Percentiles rank a stretch among this genome's conserved stretches.
These are phyloP conservation scores for Rhodomyrtus psidioides DNA, from an alignment of 441 rosid species.

Conservation along the genomic window DNA sequence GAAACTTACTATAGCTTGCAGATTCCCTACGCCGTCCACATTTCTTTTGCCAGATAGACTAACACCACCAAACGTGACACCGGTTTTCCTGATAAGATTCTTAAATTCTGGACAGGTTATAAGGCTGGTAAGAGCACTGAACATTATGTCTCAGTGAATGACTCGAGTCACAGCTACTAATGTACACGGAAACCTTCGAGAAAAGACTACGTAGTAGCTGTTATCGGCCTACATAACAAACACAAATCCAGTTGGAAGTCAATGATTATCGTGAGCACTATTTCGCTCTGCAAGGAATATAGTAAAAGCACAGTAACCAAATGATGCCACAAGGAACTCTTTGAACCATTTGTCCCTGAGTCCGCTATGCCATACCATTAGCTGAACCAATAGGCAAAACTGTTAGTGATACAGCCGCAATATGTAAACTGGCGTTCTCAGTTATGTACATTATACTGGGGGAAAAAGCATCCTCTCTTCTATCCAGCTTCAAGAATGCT, in stretches of 20 bases:
- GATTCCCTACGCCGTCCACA: not conserved
- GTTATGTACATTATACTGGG: not conserved
- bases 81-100: not conserved
- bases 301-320: not conserved
- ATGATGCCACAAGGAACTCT: not conserved
- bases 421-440: not conserved
- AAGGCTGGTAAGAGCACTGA: not conserved
- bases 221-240: not conserved
- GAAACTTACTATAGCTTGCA: not conserved
- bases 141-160: not conserved
- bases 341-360: not conserved
- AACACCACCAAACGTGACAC: not conserved
- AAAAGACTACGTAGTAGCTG: not conserved
- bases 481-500: not conserved
- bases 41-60: not conserved
- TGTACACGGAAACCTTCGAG: not conserved
- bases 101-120: not conserved
- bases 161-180: not conserved
- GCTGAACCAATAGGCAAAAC: not conserved
- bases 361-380: not conserved
- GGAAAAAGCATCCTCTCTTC: not conserved
- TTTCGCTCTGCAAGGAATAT: not conserved
- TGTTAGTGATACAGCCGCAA: not conserved
- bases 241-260: not conserved
- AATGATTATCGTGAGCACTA: not conserved